Conservation (phyloP, 2,329 filamentous ascomycete genomes). For the Sporothrix dimorphospora region DNA sequence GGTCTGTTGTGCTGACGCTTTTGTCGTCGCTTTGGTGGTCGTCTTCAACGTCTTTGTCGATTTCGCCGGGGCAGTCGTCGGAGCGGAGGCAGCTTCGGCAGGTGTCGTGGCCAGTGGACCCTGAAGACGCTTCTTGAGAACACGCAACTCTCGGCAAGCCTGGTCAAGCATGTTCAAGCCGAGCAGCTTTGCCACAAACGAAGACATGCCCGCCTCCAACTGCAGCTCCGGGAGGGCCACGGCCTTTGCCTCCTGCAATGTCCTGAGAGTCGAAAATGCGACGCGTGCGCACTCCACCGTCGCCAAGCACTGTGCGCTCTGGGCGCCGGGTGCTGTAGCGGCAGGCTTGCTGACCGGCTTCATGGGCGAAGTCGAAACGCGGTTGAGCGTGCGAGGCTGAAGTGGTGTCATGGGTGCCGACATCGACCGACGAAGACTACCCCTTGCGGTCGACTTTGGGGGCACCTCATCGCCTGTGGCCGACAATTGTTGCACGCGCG, state of each 20-base stretch:
- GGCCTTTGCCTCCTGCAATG: constrained; percentile 57
- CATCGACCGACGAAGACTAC: constrained; percentile 56
- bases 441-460: constrained; percentile 43
- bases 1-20: constrained; percentile 45
- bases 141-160: constrained; percentile 68
- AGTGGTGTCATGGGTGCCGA: constrained; percentile 64
- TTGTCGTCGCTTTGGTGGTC: constrained; percentile 35
- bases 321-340: constrained; percentile 27
- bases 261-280: constrained; percentile 67
- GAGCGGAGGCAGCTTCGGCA: not conserved
- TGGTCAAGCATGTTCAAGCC: constrained; percentile 66
- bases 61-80: constrained; percentile 29
- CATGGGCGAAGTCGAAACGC: constrained; percentile 59
- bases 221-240: constrained; percentile 65
- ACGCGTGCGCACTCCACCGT: constrained; percentile 70
- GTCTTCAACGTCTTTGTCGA: constrained; percentile 41
- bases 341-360: constrained; percentile 32
- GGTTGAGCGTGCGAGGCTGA: constrained; percentile 63
- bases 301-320: constrained; percentile 50
- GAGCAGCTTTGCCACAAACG: constrained; percentile 68
- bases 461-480: constrained; percentile 28
- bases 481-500: not conserved
- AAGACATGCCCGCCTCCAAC: constrained; percentile 73
- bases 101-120: constrained; percentile 31
- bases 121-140: constrained; percentile 67